Evolutionary conservation across 805 yeast species (phyloP).

Genomic region (Metschnikowia colocasiae): DNA sequence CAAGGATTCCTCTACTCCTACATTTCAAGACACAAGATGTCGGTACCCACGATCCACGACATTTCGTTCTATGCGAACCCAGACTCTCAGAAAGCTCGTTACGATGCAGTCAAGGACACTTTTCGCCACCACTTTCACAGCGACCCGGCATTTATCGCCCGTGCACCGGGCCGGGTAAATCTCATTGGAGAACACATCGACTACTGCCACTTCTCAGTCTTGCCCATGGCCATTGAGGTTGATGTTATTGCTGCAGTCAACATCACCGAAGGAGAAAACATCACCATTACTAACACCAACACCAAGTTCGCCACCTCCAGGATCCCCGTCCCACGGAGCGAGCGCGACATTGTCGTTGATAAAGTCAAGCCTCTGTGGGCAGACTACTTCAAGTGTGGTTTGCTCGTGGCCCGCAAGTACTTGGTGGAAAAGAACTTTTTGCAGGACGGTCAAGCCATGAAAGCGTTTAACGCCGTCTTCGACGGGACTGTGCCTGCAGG

Average conservation of each 20-base stretch:
- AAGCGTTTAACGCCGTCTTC: constrained; percentile 50
- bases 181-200: constrained; percentile 75
- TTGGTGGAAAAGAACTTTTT: constrained; percentile 32
- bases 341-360: constrained; percentile 44
- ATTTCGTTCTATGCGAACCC: constrained; percentile 35
- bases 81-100: constrained; percentile 25
- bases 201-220: constrained; percentile 60
- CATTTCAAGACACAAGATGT: background rate
- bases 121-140: constrained; percentile 26
- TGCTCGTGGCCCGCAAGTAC: constrained; percentile 54
- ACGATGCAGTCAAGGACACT: constrained; percentile 19
- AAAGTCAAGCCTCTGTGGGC: constrained; percentile 53
- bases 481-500: constrained; percentile 72
- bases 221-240: constrained; percentile 69
- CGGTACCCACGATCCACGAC: constrained; percentile 34
- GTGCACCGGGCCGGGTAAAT: constrained; percentile 77
- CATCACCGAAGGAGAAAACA: constrained; percentile 16
- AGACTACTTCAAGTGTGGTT: constrained; percentile 66
- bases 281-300: constrained; percentile 33
- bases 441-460: constrained; percentile 24
- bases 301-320: constrained; percentile 33
- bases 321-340: constrained; percentile 41
- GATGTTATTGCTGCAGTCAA: constrained; percentile 57
- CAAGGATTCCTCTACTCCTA: background rate
- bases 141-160: constrained; percentile 45